phyloP scores from a whole-genome alignment of 2,329 filamentous ascomycete genomes.

The Lachnellula suecica region DNA sequence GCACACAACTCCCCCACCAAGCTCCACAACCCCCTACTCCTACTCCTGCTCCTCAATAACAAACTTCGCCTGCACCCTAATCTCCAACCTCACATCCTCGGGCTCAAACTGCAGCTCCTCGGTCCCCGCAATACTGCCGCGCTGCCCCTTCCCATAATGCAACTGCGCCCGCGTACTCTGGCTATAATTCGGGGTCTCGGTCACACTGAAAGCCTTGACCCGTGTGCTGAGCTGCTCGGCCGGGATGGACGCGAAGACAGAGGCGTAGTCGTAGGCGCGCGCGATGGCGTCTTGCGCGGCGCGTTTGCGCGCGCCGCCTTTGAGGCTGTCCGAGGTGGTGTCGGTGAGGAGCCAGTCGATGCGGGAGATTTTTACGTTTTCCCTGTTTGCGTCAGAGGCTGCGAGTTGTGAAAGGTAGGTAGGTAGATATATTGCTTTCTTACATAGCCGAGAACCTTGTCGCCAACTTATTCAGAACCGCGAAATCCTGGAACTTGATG shows the following conservation, averaged over 20 bases:
- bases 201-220: not conserved
- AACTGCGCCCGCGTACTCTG: not conserved
- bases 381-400: too few relatives aligned
- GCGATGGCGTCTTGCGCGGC: not conserved
- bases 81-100: not conserved
- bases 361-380: not conserved
- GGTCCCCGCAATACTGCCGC: not conserved
- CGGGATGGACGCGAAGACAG: not conserved
- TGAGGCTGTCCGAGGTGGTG: not conserved
- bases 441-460: not conserved
- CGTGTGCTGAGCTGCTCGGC: not conserved
- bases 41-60: too few relatives aligned
- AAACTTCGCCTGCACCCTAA: not conserved
- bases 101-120: not conserved
- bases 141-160: not conserved
- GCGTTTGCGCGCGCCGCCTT: not conserved
- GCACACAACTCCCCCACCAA: too few relatives aligned
- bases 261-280: not conserved
- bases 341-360: not conserved
- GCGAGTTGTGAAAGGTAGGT: too few relatives aligned
- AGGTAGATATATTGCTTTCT: too few relatives aligned
- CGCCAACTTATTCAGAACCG: not conserved
- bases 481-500: not conserved
- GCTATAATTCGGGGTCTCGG: not conserved
- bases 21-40: too few relatives aligned